Evolutionary conservation across 2,329 filamentous ascomycete genomes (phyloP).

Genomic region (Capronia americana): DNA sequence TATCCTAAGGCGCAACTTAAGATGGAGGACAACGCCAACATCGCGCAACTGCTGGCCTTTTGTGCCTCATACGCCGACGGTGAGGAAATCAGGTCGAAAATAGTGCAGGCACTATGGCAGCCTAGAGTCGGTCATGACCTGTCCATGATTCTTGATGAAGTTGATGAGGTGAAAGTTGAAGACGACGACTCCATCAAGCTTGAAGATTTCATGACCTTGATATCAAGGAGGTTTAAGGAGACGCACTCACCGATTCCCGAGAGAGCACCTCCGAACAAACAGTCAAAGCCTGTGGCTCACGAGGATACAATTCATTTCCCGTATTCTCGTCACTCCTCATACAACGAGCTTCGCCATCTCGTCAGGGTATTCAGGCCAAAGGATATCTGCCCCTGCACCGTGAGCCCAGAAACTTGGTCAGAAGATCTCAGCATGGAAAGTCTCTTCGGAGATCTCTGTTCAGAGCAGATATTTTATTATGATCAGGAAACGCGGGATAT

Average conservation of each 20-base stretch:
- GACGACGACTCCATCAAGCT: conserved; percentile 48
- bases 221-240: conserved; percentile 20
- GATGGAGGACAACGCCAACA: conserved; percentile 55
- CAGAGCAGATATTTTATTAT: conserved; percentile 65
- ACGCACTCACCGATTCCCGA: not conserved
- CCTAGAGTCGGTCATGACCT: conserved; percentile 42
- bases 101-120: conserved; percentile 14
- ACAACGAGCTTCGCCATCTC: conserved; percentile 75
- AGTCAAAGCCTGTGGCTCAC: not conserved
- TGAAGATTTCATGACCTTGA: conserved; percentile 42
- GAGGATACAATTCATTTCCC: conserved; percentile 64
- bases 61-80: conserved; percentile 51
- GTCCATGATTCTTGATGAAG: conserved; percentile 47
- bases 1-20: conserved; percentile 72
- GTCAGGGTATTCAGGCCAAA: conserved; percentile 71
- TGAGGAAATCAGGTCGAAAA: conserved; percentile 40
- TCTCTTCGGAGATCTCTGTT: conserved; percentile 76
- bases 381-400: conserved; percentile 84
- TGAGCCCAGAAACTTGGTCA: conserved; percentile 68
- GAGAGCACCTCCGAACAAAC: not conserved
- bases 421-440: conserved; percentile 66
- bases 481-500: conserved; percentile 65
- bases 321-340: conserved; percentile 89
- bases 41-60: conserved; percentile 61
- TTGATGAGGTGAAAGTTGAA: conserved; percentile 48